Evolutionary conservation across 306 rosid species (phyloP), one percentile per base, ranked within the genome.

Genomic region (Lathyrus tuberosus): DNA sequence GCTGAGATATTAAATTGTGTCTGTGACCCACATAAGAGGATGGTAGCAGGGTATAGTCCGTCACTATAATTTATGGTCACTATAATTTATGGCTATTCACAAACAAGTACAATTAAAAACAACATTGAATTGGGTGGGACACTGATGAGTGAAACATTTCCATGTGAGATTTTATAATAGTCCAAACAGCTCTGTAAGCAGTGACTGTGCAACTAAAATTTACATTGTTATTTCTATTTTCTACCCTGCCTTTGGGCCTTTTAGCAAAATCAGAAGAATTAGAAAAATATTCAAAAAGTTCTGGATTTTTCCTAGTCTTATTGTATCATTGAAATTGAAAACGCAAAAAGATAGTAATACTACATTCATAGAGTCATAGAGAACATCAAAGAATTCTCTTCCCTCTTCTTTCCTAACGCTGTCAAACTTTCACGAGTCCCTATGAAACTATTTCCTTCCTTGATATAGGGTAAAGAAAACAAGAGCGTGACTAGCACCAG

Each of bases 401-500:
- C 47, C 68, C 53, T 47, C 52, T 20, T 9, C 2, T 46, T 26
- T 26, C 30, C 2, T 24, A 24, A 54, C 78, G 1, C 35, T 58
- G 30, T 33, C 7, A 15, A 26, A 9, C 81, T 69, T 81, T 77
- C 51, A 18, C 85, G 68, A 69, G 38, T 65, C 82, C 80, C 85
- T 57, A 75, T 59, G 80, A 48, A 30, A 69, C 77, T 31, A 43
- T 64, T 78, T 43, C 49, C 38, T 51, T 35, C 80, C 75, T 78
- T 74, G 82, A 59, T 57, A 69, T 22, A 64, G 33, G 82, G 80
- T 74, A 77, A 81, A 77, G 78, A 73, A 64, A 46, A 46, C 7
- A 47, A 48, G 49, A 71, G 74, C 62, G 62, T 70, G 73, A 65
- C 44, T 22, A 65, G 37, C 43, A 38, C 12, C 35, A 53, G 8